These are phyloP conservation scores for Desmodesmus armatus DNA, from an alignment of 139 green algal species.

Conservation along the genomic window DNA sequence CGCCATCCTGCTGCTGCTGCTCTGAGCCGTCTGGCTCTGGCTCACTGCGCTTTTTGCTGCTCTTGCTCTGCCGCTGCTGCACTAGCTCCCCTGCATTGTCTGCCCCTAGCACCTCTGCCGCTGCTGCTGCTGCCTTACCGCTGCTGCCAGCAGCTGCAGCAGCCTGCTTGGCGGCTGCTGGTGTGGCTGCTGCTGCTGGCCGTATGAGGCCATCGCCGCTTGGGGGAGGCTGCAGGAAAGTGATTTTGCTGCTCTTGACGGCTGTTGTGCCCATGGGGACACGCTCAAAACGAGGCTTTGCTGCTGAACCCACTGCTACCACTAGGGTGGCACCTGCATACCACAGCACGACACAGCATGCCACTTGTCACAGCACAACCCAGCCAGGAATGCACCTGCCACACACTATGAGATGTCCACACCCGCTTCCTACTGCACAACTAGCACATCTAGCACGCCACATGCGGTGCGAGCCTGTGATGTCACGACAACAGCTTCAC, in stretches of 20 bases:
- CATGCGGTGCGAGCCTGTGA: too few relatives aligned
- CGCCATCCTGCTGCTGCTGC: slow-evolving; percentile 4
- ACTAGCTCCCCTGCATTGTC: slow-evolving; percentile 37
- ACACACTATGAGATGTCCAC: too few relatives aligned
- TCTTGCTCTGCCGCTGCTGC: slow-evolving; percentile 2
- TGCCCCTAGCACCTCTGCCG: slow-evolving; percentile 24
- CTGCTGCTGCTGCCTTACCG: not conserved
- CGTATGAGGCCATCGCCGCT: not conserved
- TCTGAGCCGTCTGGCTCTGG: slow-evolving; percentile 20
- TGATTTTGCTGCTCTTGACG: slow-evolving; percentile 32
- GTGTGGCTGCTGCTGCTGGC: not conserved
- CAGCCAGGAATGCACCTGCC: not conserved
- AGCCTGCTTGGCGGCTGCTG: not conserved
- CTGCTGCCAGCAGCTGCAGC: not conserved
- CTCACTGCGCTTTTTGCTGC: slow-evolving; percentile 40
- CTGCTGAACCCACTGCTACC: slow-evolving; percentile 56
- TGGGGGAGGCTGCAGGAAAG: slow-evolving; percentile 34
- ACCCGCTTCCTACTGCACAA: too few relatives aligned
- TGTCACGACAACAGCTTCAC: too few relatives aligned
- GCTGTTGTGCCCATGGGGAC: slow-evolving; percentile 42
- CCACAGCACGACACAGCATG: not conserved
- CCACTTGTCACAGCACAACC: not conserved
- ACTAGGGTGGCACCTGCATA: slow-evolving; percentile 56
- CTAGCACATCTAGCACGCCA: too few relatives aligned
- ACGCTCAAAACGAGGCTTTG: slow-evolving; percentile 63